These are phyloP conservation scores for Metschnikowia lochheadii DNA, from an alignment of 805 yeast genomes.

Conservation along the genomic window DNA sequence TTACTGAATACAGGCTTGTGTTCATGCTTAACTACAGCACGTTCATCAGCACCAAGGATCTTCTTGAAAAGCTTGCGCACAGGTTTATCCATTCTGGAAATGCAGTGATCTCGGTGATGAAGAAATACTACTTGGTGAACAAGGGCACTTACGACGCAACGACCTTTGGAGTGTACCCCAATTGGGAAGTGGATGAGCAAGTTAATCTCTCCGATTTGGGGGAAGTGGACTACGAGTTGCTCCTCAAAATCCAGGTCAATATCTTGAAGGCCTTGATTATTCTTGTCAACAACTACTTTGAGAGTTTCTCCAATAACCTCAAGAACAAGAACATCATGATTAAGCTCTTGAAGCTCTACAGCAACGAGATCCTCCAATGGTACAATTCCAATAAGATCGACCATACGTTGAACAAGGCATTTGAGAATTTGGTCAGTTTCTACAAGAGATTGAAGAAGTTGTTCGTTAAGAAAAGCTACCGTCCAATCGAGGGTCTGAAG, in stretches of 20 bases:
- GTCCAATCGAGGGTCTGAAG: conserved; percentile 47
- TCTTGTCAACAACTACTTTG: conserved; percentile 67
- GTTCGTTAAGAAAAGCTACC: conserved; percentile 66
- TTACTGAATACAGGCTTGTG: conserved; percentile 39
- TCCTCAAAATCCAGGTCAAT: conserved; percentile 77
- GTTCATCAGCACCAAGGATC: conserved; percentile 36
- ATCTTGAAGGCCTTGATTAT: conserved; percentile 71
- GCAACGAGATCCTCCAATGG: conserved; percentile 57
- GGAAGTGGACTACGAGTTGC: conserved; percentile 58
- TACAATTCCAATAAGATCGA: conserved; percentile 41
- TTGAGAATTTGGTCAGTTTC: conserved; percentile 40
- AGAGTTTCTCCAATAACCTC: conserved; percentile 69
- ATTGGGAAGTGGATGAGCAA: conserved; percentile 48
- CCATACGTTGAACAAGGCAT: conserved; percentile 28
- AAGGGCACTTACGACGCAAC: conserved; percentile 11
- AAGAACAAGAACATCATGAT: conserved; percentile 56
- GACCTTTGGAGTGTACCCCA: conserved; percentile 41
- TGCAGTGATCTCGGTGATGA: conserved; percentile 43
- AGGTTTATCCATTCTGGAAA: conserved; percentile 41
- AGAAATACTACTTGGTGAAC: conserved; percentile 21
- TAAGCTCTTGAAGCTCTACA: conserved; percentile 61
- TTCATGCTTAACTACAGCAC: conserved; percentile 40
- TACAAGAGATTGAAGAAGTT: conserved; percentile 65
- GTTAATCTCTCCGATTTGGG: conserved; percentile 39
- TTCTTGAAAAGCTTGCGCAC: conserved; percentile 38